Evolutionary conservation across 164 flowering plant species (phyloP).

Genomic region (Taxillus chinensis): DNA sequence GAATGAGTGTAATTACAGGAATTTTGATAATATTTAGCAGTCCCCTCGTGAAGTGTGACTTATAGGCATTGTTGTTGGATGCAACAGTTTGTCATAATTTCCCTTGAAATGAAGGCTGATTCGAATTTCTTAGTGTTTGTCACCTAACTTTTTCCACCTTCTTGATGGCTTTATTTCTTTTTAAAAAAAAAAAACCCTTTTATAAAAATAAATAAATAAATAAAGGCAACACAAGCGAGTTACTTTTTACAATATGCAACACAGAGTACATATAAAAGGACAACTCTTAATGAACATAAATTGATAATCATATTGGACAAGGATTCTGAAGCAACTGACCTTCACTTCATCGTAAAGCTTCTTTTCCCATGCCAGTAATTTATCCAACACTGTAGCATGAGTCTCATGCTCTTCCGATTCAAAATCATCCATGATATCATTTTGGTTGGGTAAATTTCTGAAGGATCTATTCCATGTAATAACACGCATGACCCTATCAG

Average conservation of each 20-base stretch:
- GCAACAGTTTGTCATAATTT: too few species aligned
- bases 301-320: background rate
- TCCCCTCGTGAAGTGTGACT: too few species aligned
- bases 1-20: too few species aligned
- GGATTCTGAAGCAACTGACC: conserved; percentile 26
- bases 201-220: too few species aligned
- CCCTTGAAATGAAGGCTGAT: too few species aligned
- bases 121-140: too few species aligned
- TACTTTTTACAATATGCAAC: background rate
- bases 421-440: conserved; percentile 45
- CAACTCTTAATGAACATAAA: background rate
- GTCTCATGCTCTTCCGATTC: conserved; percentile 70
- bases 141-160: too few species aligned
- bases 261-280: background rate
- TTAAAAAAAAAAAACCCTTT: too few species aligned
- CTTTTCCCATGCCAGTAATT: conserved; percentile 94
- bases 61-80: too few species aligned
- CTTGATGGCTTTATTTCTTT: too few species aligned
- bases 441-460: conserved; percentile 27
- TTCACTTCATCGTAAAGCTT: conserved; percentile 93
- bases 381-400: conserved; percentile 89
- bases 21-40: too few species aligned
- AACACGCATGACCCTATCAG: conserved; percentile 89
- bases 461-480: conserved; percentile 88
- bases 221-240: too few species aligned